A percentile compares a stretch with the other conserved stretches of the same genome.
Conservation (phyloP, 805 yeast genomes). For the Starmerella davenportii region DNA sequence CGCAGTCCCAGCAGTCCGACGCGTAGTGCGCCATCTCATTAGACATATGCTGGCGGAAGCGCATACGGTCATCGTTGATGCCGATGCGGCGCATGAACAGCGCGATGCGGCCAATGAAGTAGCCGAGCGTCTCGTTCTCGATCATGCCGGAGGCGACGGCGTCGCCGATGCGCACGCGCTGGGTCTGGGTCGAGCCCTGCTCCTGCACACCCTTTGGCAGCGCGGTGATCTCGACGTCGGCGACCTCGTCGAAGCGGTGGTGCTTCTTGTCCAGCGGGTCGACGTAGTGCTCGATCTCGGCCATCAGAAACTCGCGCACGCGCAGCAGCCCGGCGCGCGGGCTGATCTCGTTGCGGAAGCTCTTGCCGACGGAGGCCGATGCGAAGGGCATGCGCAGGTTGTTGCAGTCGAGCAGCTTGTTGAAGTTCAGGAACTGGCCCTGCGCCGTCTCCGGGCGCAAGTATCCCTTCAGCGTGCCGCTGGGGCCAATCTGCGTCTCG, state of each 20-base stretch:
- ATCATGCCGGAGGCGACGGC: conserved; percentile 79
- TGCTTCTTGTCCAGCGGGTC: conserved; percentile 83
- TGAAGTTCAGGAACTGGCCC: conserved; percentile 94
- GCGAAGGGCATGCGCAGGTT: conserved; percentile 97
- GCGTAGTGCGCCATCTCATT: conserved; percentile 99
- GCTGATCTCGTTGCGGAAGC: conserved; percentile 96
- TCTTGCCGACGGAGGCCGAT: conserved; percentile 96
- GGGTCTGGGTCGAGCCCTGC: conserved; percentile 56
- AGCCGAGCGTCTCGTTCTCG: conserved; percentile 93
- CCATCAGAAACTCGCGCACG: conserved; percentile 98
- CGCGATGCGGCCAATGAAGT: conserved; percentile 86
- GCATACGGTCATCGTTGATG: conserved; percentile 60
- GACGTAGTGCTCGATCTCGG: conserved; percentile 96
- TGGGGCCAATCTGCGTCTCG: conserved; percentile 97
- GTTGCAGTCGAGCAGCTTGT: conserved; percentile 83
- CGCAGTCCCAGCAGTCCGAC: conserved; percentile 99
- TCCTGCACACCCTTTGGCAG: conserved; percentile 78
- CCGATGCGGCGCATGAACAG: conserved; percentile 74
- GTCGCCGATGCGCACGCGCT: conserved; percentile 60
- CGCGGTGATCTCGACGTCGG: conserved; percentile 54
- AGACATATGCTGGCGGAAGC: conserved; percentile 97
- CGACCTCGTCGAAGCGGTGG: conserved; percentile 57
- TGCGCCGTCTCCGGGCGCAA: conserved; percentile 99
- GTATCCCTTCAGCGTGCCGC: conserved; percentile 89
- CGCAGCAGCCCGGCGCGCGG: conserved; percentile 95